Percentiles rank a stretch among this genome's conserved stretches.
These are phyloP conservation scores for Solanum chilense DNA, from an alignment of 257 asterid species.

Conservation along the genomic window DNA sequence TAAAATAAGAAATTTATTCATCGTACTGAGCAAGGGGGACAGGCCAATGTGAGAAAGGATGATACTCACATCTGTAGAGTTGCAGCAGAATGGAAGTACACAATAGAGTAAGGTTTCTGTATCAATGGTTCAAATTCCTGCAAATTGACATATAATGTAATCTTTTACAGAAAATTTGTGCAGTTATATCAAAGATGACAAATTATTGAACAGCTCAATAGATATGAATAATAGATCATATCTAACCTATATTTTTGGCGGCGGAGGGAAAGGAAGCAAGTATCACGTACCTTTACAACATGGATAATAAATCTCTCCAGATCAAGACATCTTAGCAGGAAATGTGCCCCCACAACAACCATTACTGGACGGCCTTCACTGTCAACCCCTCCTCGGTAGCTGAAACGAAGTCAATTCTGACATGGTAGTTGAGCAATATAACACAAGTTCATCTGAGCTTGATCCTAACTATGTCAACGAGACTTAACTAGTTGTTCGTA, in stretches of 20 bases:
- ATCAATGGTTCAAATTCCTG: slow-evolving; percentile 98
- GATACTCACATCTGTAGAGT: slow-evolving; percentile 64
- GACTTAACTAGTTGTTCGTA: neutral
- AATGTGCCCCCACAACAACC: slow-evolving; percentile 98
- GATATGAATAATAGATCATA: neutral
- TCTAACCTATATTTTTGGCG: neutral
- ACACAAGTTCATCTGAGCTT: neutral
- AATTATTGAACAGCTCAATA: neutral
- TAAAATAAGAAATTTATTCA: neutral
- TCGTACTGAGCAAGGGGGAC: neutral
- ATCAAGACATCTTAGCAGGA: slow-evolving; percentile 87
- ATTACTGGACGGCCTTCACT: slow-evolving; percentile 88
- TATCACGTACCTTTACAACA: slow-evolving; percentile 60
- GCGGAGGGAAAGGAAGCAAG: neutral
- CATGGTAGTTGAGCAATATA: neutral
- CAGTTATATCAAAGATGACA: neutral
- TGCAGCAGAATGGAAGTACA: slow-evolving; percentile 92
- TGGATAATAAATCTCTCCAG: slow-evolving; percentile 70
- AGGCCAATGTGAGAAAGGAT: neutral
- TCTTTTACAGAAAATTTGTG: neutral
- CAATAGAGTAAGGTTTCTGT: slow-evolving; percentile 87
- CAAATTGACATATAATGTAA: slow-evolving; percentile 2
- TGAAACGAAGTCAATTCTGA: slow-evolving; percentile 13
- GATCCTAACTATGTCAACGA: neutral
- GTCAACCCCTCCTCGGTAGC: slow-evolving; percentile 94